Conservation (phyloP, 257 asterid species). For the Lithospermum erythrorhizon region DNA sequence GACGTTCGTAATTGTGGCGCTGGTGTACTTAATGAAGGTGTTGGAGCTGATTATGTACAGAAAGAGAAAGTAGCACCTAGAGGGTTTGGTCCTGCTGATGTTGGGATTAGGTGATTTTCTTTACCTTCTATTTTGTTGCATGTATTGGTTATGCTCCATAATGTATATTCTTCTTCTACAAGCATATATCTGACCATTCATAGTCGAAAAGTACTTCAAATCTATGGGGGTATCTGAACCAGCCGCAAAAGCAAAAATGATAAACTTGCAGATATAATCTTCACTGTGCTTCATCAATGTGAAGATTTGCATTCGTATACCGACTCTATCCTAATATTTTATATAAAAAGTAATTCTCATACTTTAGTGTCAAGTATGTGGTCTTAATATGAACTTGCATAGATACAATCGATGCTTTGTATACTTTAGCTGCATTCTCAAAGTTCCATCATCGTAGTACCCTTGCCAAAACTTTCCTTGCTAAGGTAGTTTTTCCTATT, state of each 20-base stretch:
- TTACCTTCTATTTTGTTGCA: slow-evolving; percentile 11
- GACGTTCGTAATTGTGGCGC: slow-evolving; percentile 75
- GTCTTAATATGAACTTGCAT: neutral
- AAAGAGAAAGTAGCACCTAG: slow-evolving; percentile 88
- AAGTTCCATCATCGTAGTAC: neutral
- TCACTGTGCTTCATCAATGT: neutral
- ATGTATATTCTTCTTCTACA: slow-evolving; percentile 1
- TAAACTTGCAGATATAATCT: neutral
- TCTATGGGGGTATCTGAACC: neutral
- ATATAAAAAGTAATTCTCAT: neutral
- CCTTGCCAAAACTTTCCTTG: neutral
- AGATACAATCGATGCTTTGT: neutral
- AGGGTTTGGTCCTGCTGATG: slow-evolving; percentile 52
- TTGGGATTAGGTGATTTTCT: slow-evolving; percentile 45
- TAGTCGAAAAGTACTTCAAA: neutral
- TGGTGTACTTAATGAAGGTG: slow-evolving; percentile 84
- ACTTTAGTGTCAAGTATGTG: neutral
- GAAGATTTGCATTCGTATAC: neutral
- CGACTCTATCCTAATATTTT: neutral
- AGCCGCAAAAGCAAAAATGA: neutral
- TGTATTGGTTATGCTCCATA: slow-evolving; percentile 1
- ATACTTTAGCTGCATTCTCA: neutral
- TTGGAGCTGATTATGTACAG: slow-evolving; percentile 96
- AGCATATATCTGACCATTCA: slow-evolving; percentile 12
- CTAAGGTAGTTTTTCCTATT: neutral